Evolutionary conservation across 805 yeast genomes (phyloP), one percentile per base, ranked within the genome.

Genomic region (Candida bentonensis): DNA sequence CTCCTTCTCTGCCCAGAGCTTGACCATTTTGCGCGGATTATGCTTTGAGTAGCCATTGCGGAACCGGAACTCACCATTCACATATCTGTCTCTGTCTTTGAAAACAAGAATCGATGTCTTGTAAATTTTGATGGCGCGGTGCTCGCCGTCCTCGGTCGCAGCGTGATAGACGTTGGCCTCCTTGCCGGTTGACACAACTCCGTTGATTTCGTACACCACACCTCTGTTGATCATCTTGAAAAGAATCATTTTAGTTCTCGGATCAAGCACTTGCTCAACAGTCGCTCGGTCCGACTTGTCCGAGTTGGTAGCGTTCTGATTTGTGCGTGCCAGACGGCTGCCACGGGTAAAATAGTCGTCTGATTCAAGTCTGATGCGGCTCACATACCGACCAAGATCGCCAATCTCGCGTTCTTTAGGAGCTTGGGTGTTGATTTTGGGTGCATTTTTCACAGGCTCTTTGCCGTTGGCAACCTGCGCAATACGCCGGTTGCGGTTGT

Each of bases 91-190:
- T 46, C 99, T 70, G 61, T 92, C 98, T 60, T 88, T 92, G 65
- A 92, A 92, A n/a, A 92, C 96, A 49, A 92, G 66, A 51, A 92
- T 92, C 0, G 97, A 88, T 0, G 99, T 92, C 63, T 92, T 92
- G 67, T 86, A 92, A 47, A 92, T 89, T 59, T 92, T 92, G 42
- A 92, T 83, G 0, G 98, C 98, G 76, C 95, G 49, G 67, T 70
- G 47, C 67, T 69, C 13, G 53, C 58, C 59, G 15, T 50, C 51
- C 26, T 57, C 59, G 15, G 62, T 57, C 44, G 52, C 53, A 11
- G 94, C 96, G 57, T 84, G 89, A 59, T 92, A 92, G 0, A 92
- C 96, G 57, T 92, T 92, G n/a, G 98, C 98, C 62, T 92, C 99
- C 61, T 92, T 92, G 41, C 99, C 99, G 0, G 98, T 92, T 54